Evolutionary conservation across 805 yeast species (phyloP), one percentile per base, ranked within the genome.

Genomic region (Candida ortonii): DNA sequence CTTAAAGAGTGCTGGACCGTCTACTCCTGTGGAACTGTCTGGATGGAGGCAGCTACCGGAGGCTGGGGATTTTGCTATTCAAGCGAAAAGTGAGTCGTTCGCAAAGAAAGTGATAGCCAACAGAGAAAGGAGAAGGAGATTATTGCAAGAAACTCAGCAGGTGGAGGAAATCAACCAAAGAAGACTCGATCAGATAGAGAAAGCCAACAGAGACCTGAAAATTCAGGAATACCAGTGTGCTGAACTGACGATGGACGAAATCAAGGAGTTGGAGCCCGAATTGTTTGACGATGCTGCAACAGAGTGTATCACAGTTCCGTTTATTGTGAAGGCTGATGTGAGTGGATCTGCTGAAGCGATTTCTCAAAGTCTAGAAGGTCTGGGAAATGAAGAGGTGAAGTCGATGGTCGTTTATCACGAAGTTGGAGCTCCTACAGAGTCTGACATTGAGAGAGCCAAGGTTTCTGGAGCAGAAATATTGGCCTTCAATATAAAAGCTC

Each of bases 261-360:
- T 70, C 36, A 60, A 54, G 20, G 66, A 57, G 20, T 33, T 35
- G 48, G 63, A 46, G 34, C 56, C 62, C 3, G 62, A 57, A 20
- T 17, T 59, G 11, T 57, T 57, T 35, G 66, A 52, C 6, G 46
- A 44, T 9, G 62, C 53, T 7, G 64, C 55, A 3, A 49, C 47
- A 3, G 48, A 49, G 3, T 40, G 44, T 2, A 56, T 62, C 10
- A 62, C 61, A 9, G 61, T 76, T 4, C 76, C 77, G 19, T 87
- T 80, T 45, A 79, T 93, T 17, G 67, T 93, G 22, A 87, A 85
- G 54, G 84, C 96, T 0, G 98, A 93, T 61, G 97, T 90, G 1
- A 80, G 81, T 47, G 98, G 98, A 0, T 89, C 97, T 1, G 84
- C 85, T 0, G 98, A 93, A 55, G 98, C 98, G 2, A 84, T 93